Evolutionary conservation across 2,329 filamentous ascomycete species (phyloP).

Genomic region (Sclerotinia minor): DNA sequence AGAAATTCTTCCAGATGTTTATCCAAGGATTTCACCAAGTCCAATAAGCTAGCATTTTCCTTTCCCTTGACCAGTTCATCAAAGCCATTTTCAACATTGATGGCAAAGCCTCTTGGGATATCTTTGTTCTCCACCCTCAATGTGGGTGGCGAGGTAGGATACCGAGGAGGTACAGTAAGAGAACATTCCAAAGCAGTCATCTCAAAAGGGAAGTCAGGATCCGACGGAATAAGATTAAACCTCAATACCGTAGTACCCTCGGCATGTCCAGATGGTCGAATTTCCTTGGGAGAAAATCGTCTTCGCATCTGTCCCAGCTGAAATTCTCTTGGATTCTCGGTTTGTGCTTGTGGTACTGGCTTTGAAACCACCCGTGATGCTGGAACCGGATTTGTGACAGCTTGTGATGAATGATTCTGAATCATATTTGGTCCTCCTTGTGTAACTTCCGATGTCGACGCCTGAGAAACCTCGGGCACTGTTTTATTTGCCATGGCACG

Average conservation of each 20-base stretch:
- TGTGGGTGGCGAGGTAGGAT: constrained; percentile 58
- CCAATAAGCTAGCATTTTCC: constrained; percentile 59
- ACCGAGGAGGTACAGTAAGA: constrained; percentile 62
- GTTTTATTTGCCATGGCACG: constrained; percentile 25
- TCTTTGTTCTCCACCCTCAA: constrained; percentile 67
- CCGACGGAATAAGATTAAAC: constrained; percentile 70
- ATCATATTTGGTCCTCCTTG: constrained; percentile 25
- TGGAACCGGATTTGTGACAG: constrained; percentile 38
- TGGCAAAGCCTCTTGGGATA: constrained; percentile 69
- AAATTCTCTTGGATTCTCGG: constrained; percentile 68
- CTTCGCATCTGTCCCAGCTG: constrained; percentile 72
- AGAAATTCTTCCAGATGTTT: constrained; percentile 69
- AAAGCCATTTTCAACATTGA: constrained; percentile 77
- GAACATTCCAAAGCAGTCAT: constrained; percentile 67
- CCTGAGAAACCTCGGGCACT: constrained; percentile 27
- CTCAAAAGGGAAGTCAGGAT: constrained; percentile 83
- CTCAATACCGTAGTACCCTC: constrained; percentile 51
- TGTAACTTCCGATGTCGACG: constrained; percentile 26
- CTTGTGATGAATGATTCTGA: constrained; percentile 40
- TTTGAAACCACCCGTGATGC: constrained; percentile 58
- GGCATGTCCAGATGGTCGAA: constrained; percentile 31
- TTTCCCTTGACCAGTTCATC: constrained; percentile 60
- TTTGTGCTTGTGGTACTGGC: constrained; percentile 64
- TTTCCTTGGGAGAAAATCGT: constrained; percentile 58
- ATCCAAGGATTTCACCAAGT: constrained; percentile 69